Conservation (phyloP, 495 filamentous ascomycete genomes). For the Penicillium soppii region DNA sequence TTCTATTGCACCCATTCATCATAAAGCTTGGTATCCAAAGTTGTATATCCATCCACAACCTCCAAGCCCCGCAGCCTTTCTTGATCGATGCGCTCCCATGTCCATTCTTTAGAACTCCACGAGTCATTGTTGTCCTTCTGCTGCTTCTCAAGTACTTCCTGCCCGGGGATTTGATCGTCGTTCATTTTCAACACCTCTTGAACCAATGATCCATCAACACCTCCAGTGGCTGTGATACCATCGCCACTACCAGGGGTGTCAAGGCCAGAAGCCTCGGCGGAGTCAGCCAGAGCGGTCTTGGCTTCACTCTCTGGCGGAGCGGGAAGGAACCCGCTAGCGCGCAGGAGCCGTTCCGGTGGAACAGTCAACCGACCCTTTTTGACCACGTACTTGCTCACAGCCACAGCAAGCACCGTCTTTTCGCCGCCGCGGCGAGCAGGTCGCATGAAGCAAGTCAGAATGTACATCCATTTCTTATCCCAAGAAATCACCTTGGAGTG, state of each 20-base stretch:
- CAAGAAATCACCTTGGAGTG: slow-evolving; percentile 66
- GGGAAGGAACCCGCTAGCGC: slow-evolving; percentile 63
- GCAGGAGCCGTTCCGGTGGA: slow-evolving; percentile 73
- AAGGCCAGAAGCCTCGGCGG: slow-evolving; percentile 33
- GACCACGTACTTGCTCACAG: slow-evolving; percentile 82
- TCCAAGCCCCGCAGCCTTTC: slow-evolving; percentile 55
- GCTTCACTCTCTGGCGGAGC: slow-evolving; percentile 17
- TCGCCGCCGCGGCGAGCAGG: slow-evolving; percentile 41
- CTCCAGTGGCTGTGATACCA: slow-evolving; percentile 30
- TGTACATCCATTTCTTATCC: slow-evolving; percentile 84
- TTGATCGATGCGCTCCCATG: slow-evolving; percentile 56
- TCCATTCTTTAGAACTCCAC: slow-evolving; percentile 47
- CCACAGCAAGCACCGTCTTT: slow-evolving; percentile 68
- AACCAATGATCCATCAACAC: slow-evolving; percentile 37
- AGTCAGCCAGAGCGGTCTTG: slow-evolving; percentile 9
- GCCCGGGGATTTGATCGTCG: slow-evolving; percentile 28
- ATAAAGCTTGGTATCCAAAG: slow-evolving; percentile 48
- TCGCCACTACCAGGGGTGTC: slow-evolving; percentile 37
- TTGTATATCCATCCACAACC: slow-evolving; percentile 51
- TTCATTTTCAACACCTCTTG: slow-evolving; percentile 37
- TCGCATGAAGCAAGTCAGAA: slow-evolving; percentile 69
- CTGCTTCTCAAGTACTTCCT: slow-evolving; percentile 29
- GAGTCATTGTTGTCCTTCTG: slow-evolving; percentile 33
- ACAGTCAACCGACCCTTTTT: slow-evolving; percentile 87
- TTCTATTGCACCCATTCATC: slow-evolving; percentile 37